Evolutionary conservation across 1,284 basidiomycete genomes (phyloP).

Genomic region (Ceratobasidium sp.): DNA sequence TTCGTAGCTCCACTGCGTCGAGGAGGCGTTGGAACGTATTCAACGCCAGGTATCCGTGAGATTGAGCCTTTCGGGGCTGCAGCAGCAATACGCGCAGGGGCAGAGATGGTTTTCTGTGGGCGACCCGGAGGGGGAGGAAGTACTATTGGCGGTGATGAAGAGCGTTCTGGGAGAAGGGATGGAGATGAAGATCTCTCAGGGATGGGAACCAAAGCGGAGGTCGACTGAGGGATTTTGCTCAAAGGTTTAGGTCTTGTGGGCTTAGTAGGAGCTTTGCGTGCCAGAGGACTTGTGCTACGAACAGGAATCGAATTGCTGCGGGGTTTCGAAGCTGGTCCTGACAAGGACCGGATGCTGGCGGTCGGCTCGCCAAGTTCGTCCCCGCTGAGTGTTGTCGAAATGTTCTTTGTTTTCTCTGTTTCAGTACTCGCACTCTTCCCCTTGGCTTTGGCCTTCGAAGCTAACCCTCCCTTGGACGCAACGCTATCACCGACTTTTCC

Average conservation of each 20-base stretch:
- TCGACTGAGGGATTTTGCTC: not conserved
- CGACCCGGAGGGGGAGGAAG: not conserved
- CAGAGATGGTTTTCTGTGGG: not conserved
- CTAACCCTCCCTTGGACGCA: conserved; percentile 14
- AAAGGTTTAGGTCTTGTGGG: not conserved
- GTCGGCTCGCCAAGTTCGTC: conserved; percentile 16
- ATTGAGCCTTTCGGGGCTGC: not conserved
- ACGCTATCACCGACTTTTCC: conserved; percentile 4
- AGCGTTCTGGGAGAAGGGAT: not conserved
- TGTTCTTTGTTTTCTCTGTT: conserved; percentile 16
- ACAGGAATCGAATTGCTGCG: not conserved
- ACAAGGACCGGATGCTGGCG: not conserved
- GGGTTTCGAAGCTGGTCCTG: not conserved
- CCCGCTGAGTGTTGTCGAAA: conserved; percentile 25
- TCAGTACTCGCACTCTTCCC: not conserved
- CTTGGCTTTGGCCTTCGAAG: conserved; percentile 1
- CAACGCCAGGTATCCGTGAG: conserved; percentile 21
- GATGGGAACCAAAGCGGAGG: not conserved
- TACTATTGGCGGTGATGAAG: not conserved
- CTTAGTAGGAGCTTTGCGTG: not conserved
- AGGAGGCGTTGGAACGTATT: conserved; percentile 17
- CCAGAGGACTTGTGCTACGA: not conserved
- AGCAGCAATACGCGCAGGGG: not conserved
- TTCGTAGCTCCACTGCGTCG: not conserved
- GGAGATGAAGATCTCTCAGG: conserved; percentile 19